These are phyloP conservation scores for Thielaviopsis euricoi DNA, from an alignment of 2,329 filamentous ascomycete species.

Conservation along the genomic window DNA sequence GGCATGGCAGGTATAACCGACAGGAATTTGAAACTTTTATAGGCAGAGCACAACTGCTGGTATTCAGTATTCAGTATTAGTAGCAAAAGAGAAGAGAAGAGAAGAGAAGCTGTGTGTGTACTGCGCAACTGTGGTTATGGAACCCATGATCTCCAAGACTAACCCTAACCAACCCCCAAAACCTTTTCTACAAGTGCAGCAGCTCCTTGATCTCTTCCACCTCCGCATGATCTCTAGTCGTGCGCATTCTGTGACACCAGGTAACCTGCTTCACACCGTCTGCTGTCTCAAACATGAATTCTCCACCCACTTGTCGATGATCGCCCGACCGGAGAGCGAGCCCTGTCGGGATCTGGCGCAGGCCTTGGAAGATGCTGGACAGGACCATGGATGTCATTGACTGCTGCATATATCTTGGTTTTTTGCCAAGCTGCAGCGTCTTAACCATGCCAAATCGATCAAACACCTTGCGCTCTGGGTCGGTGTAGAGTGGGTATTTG, in stretches of 20 bases:
- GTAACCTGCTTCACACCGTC: conserved; percentile 43
- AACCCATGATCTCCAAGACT: background rate
- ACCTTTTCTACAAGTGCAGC: background rate
- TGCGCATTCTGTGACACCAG: conserved; percentile 73
- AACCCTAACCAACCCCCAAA: background rate
- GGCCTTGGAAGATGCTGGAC: conserved; percentile 38
- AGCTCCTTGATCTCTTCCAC: conserved; percentile 40
- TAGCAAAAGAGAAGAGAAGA: no score
- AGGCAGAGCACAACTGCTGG: no score
- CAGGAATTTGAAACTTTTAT: no score
- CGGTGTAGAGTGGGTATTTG: conserved; percentile 61
- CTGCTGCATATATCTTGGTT: conserved; percentile 48
- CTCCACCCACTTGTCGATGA: conserved; percentile 54
- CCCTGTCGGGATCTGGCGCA: conserved; percentile 40
- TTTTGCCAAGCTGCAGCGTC: conserved; percentile 40
- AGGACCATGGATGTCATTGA: conserved; percentile 33
- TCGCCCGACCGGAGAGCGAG: conserved; percentile 48
- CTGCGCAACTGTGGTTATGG: background rate
- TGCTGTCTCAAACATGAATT: conserved; percentile 52
- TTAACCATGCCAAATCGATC: conserved; percentile 50
- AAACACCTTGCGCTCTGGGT: conserved; percentile 52
- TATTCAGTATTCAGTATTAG: no score
- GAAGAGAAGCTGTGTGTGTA: no score
- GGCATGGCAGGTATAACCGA: no score
- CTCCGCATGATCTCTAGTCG: conserved; percentile 62